A percentile compares a stretch with the other conserved stretches of the same genome.
Conservation (phyloP, 257 asterid genomes). For the Cinchona pubescens region DNA sequence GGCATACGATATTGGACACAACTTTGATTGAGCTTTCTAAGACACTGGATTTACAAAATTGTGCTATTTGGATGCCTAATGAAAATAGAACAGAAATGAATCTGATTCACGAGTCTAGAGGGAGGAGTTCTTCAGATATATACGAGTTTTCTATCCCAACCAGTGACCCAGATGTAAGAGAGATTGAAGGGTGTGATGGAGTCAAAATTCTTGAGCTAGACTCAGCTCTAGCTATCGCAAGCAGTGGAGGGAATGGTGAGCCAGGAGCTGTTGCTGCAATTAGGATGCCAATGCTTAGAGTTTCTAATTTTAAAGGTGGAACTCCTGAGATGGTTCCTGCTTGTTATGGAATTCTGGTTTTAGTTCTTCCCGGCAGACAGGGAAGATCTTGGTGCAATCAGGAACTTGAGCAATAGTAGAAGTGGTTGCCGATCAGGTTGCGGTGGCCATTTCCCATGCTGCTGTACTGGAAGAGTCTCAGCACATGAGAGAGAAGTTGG, state of each 20-base stretch:
- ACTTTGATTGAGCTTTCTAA: slow-evolving; percentile 88
- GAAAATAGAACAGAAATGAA: slow-evolving; percentile 61
- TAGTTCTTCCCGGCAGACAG: slow-evolving; percentile 69
- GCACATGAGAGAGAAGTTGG: slow-evolving; percentile 67
- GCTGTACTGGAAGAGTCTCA: slow-evolving; percentile 91
- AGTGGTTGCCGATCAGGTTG: slow-evolving; percentile 90
- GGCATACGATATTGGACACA: slow-evolving; percentile 76
- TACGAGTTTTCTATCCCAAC: slow-evolving; percentile 37
- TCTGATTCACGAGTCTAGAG: slow-evolving; percentile 61
- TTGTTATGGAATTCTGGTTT: slow-evolving; percentile 81
- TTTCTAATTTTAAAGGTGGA: slow-evolving; percentile 77
- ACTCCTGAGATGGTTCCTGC: slow-evolving; percentile 82
- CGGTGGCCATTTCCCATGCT: slow-evolving; percentile 96
- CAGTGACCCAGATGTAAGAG: slow-evolving; percentile 59
- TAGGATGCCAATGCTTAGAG: slow-evolving; percentile 93
- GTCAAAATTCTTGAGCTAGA: slow-evolving; percentile 61
- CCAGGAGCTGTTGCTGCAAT: slow-evolving; percentile 84
- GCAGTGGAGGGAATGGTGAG: slow-evolving; percentile 53
- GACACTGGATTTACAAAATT: slow-evolving; percentile 65
- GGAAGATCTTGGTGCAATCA: slow-evolving; percentile 65
- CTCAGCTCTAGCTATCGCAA: slow-evolving; percentile 73
- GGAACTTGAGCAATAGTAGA: slow-evolving; percentile 80
- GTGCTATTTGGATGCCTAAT: slow-evolving; percentile 95
- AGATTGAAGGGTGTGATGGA: slow-evolving; percentile 51
- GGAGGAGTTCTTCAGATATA: slow-evolving; percentile 36